Percentiles rank a stretch among this genome's conserved stretches.
phyloP scores from a whole-genome alignment of 306 rosid species.

The Rosa persica region DNA sequence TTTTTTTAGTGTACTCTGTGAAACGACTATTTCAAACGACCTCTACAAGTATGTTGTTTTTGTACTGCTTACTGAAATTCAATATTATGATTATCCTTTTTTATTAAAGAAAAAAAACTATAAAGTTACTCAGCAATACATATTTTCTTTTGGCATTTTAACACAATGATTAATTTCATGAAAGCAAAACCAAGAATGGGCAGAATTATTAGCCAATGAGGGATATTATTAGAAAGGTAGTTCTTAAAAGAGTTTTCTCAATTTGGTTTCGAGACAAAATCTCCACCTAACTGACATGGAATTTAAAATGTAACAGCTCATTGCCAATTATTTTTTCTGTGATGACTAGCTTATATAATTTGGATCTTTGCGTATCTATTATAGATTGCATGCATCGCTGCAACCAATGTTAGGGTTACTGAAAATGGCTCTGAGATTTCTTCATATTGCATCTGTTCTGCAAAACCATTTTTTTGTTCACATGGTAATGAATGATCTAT shows the following conservation, averaged over 20 bases:
- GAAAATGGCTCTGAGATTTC: slow-evolving; percentile 4
- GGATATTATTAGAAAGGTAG: slow-evolving; percentile 7
- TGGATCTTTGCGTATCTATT: neutral
- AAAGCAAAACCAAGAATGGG: slow-evolving; percentile 2
- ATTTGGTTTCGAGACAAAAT: slow-evolving; percentile 20
- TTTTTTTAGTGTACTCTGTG: no score
- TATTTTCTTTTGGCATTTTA: no score
- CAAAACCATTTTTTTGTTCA: slow-evolving; percentile 13
- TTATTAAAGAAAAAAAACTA: no score
- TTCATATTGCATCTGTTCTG: slow-evolving; percentile 5
- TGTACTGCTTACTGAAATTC: no score
- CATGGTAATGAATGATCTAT: slow-evolving; percentile 7
- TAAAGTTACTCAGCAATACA: no score
- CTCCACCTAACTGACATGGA: slow-evolving; percentile 20
- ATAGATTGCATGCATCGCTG: slow-evolving; percentile 11
- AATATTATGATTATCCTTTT: no score
- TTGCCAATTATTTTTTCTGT: slow-evolving; percentile 1
- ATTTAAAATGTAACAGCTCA: slow-evolving; percentile 22
- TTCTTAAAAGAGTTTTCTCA: slow-evolving; percentile 1
- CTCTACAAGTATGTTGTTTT: no score
- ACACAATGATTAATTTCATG: neutral
- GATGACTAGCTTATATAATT: neutral
- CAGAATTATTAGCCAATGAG: neutral
- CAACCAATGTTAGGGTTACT: neutral
- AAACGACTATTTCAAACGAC: no score